A percentile compares a stretch with the other conserved stretches of the same genome.
These are phyloP conservation scores for Kodamaea laetipori DNA, from an alignment of 805 yeast genomes.

Conservation along the genomic window DNA sequence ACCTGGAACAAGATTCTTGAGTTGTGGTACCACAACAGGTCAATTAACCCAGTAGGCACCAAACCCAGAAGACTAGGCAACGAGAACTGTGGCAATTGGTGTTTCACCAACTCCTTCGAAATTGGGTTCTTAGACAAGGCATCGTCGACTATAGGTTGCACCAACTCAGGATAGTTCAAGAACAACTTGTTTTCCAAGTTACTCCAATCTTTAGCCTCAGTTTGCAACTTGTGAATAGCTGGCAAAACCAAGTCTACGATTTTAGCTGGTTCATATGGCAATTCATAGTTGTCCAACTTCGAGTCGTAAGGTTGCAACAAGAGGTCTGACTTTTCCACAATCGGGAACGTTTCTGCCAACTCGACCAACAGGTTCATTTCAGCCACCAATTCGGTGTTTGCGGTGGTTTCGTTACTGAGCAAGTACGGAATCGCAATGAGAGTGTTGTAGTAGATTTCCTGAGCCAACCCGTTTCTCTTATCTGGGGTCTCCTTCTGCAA, in stretches of 20 bases:
- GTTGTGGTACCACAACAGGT: conserved; percentile 60
- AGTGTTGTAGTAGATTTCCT: conserved; percentile 64
- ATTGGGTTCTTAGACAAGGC: conserved; percentile 38
- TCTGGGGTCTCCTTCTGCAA: conserved; percentile 44
- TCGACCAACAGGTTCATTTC: conserved; percentile 50
- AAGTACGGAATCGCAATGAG: conserved; percentile 67
- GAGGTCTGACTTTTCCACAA: conserved; percentile 22
- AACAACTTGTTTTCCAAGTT: conserved; percentile 35
- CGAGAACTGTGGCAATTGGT: conserved; percentile 42
- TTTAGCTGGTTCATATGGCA: conserved; percentile 55
- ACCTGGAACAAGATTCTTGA: conserved; percentile 66
- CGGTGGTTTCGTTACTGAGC: conserved; percentile 37
- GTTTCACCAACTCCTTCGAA: conserved; percentile 42
- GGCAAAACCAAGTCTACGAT: conserved; percentile 54
- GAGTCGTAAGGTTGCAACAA: conserved; percentile 42
- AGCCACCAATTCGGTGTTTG: conserved; percentile 30
- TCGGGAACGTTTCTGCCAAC: conserved; percentile 43
- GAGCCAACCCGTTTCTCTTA: conserved; percentile 60
- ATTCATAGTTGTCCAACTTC: conserved; percentile 30
- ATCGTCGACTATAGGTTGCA: conserved; percentile 36
- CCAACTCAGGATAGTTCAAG: conserved; percentile 32
- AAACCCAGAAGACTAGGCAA: conserved; percentile 27
- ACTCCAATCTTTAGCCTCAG: conserved; percentile 44
- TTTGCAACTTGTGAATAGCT: conserved; percentile 41
- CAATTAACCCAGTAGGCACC: conserved; percentile 43